Base-by-base conservation (phyloP, 1,284 basidiomycete species). In the Mycena citricolor region DNA sequence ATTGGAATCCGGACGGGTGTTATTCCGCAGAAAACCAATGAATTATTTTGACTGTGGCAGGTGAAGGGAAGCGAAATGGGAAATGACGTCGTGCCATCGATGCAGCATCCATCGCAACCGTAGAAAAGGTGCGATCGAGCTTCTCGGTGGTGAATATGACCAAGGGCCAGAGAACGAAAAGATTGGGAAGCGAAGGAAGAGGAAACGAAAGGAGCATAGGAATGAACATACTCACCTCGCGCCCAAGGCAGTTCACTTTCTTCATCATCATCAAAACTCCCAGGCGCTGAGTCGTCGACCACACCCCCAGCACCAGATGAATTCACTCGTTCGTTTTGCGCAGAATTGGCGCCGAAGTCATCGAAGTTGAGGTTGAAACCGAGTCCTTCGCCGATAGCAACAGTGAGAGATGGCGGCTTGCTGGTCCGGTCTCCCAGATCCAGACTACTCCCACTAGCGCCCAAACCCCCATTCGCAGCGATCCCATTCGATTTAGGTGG, bases 241-340 rank as follows among this genome's bases (percentile, higher is more conserved):
- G 74, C 70, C 76, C 81, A 85, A 21, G 80, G 81, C 36, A 84
- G 69, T 61, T 86, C 84, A 54, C 77, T 82, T 28, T 46, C 46
- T 28, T 49, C 47, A 31, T 52, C 46, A 12, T 41, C 38, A 5
- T 22, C 21, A 29, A 10, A 29, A 10, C 26, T 29, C 26, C 26
- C 26, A n/a, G 26, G 10, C 26, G 10, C n/a, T 29, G 26, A n/a
- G 10, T n/a, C n/a, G 10, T n/a, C 26, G 29, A 35, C 31, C 32
- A 26, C 17, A 16, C 26, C 8, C 16, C 26, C 20, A 14, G 25
- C 37, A 16, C 32, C 30, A 16, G 21, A 4, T 10, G 31, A 4
- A 32, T 32, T 20, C 16, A n/a, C 31, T 20, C 16, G 31, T 32
- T 14, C 16, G 20, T 32, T 14, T 32, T 17, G n/a, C 33, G 63